phyloP scores from a whole-genome alignment of 345 rosid species.

The Excoecaria agallocha region DNA sequence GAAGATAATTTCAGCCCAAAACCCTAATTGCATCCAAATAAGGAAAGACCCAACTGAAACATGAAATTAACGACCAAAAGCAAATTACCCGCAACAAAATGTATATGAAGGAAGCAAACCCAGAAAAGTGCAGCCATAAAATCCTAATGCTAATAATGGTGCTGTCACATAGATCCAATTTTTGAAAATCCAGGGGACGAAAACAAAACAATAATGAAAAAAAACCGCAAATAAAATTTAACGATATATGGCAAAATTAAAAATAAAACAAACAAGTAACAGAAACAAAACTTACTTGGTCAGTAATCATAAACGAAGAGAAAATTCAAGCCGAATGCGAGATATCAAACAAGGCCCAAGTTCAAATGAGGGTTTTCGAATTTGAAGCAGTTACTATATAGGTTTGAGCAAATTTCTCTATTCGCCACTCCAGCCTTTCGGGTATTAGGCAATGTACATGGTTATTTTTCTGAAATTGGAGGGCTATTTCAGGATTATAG shows the following conservation, averaged over 20 bases:
- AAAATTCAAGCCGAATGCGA: background rate
- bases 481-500: background rate
- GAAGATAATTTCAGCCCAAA: background rate
- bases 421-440: background rate
- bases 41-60: background rate
- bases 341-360: background rate
- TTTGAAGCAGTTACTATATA: background rate
- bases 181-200: background rate
- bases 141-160: background rate
- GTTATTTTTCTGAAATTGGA: background rate
- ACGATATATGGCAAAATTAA: background rate
- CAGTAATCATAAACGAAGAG: background rate
- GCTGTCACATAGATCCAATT: background rate
- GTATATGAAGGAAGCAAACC: background rate
- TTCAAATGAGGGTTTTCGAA: slow-evolving; percentile 3
- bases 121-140: background rate
- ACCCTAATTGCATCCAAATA: slow-evolving; percentile 9
- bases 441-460: background rate
- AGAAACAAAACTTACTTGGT: background rate
- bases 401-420: slow-evolving; percentile 8
- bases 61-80: background rate
- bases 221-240: background rate
- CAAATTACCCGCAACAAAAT: background rate
- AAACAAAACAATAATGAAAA: background rate
- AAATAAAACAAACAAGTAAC: background rate